These are phyloP conservation scores for Suillus fuscotomentosus DNA, from an alignment of 768 basidiomycete genomes.

Conservation along the genomic window DNA sequence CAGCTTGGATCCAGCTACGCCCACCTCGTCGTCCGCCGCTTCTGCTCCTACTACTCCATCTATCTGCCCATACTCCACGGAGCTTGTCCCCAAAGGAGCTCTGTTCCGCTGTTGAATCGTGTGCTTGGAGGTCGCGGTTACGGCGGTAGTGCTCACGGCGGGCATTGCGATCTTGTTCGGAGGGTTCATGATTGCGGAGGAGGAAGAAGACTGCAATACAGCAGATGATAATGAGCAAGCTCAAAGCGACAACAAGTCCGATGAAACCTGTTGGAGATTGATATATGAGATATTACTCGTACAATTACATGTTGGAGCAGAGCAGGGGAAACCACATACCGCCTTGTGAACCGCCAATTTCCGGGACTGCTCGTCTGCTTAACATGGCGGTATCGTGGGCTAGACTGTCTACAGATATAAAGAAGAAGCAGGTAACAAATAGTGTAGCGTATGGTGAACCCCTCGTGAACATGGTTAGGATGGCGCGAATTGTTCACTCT, in stretches of 20 bases:
- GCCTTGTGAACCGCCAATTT: slow-evolving; percentile 49
- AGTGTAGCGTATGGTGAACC: not conserved
- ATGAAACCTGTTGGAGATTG: slow-evolving; percentile 49
- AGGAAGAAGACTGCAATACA: slow-evolving; percentile 57
- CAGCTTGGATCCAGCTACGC: slow-evolving; percentile 52
- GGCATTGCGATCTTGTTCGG: slow-evolving; percentile 36
- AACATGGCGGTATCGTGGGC: not conserved
- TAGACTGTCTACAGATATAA: not conserved
- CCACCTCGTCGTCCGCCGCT: slow-evolving; percentile 24
- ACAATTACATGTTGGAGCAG: not conserved
- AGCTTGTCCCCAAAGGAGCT: slow-evolving; percentile 27
- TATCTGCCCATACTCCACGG: slow-evolving; percentile 18
- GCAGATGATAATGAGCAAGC: slow-evolving; percentile 50
- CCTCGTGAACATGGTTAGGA: not conserved
- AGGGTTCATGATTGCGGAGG: slow-evolving; percentile 47
- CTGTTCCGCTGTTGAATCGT: slow-evolving; percentile 15
- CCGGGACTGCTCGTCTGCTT: slow-evolving; percentile 37
- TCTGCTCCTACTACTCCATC: slow-evolving; percentile 19
- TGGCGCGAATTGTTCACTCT: not conserved
- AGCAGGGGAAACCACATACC: slow-evolving; percentile 33
- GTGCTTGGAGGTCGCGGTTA: slow-evolving; percentile 27
- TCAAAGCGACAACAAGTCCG: slow-evolving; percentile 54
- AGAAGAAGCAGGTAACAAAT: not conserved
- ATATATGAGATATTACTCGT: slow-evolving; percentile 1
- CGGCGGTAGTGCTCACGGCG: slow-evolving; percentile 31